Evolutionary conservation across 192 early-diverging fungal genomes (phyloP).

Genomic region (Diversispora epigaea): DNA sequence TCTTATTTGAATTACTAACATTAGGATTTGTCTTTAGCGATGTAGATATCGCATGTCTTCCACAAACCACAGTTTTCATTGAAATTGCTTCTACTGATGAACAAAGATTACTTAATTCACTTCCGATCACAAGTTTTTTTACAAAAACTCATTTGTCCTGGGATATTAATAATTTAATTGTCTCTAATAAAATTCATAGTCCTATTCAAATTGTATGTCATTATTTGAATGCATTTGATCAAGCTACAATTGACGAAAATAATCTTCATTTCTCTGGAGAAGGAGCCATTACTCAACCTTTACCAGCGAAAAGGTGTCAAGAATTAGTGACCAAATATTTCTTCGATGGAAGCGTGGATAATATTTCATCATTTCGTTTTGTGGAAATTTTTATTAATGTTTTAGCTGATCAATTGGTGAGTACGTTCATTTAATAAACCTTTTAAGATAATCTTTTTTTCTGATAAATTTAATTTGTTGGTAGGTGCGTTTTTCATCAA

Average conservation of each 20-base stretch:
- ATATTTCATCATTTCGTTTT: slow-evolving; percentile 24
- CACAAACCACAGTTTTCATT: slow-evolving; percentile 9
- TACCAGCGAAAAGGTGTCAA: neutral
- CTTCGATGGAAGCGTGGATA: neutral
- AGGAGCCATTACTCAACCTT: neutral
- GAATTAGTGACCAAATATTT: slow-evolving; percentile 23
- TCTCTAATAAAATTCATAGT: slow-evolving; percentile 15
- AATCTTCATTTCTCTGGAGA: slow-evolving; percentile 18
- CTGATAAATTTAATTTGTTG: slow-evolving; percentile 22
- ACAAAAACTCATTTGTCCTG: neutral
- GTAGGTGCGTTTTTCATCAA: slow-evolving; percentile 28
- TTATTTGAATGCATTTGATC: slow-evolving; percentile 11
- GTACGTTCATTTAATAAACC: slow-evolving; percentile 4
- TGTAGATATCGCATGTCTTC: slow-evolving; percentile 9
- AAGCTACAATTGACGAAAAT: neutral
- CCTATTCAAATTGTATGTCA: slow-evolving; percentile 33
- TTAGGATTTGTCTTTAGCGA: slow-evolving; percentile 13
- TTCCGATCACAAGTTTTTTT: slow-evolving; percentile 11
- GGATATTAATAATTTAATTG: slow-evolving; percentile 26
- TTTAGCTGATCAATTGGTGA: neutral
- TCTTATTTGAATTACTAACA: slow-evolving; percentile 23
- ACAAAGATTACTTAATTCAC: slow-evolving; percentile 18
- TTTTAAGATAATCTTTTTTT: slow-evolving; percentile 21
- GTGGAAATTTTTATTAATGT: slow-evolving; percentile 29
- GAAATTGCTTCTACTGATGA: slow-evolving; percentile 28